Evolutionary conservation across 768 basidiomycete species (phyloP), one percentile per base, ranked within the genome.

Genomic region (Terana coerulea): DNA sequence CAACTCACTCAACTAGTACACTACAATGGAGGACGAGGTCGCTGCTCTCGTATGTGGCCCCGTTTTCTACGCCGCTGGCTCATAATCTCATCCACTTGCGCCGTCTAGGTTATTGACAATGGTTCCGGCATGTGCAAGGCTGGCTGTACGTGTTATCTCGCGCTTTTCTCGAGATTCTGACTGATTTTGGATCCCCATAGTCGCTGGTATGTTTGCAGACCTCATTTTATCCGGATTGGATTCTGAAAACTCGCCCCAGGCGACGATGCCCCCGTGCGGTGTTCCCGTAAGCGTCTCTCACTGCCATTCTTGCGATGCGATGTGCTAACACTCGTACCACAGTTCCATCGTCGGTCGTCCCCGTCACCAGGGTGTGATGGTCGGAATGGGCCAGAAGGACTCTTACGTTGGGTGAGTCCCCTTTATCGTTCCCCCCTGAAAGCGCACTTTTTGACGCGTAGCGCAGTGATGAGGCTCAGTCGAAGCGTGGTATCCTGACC

Each of bases 61-160:
- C n/a, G 29, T 43, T 26, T 34, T 24, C 26, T 24, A 33, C 39
- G 55, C 39, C 53, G 37, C 17, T 43, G 34, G 0, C 35, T 21
- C 10, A 43, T 17, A 25, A 15, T 14, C 25, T 14, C 40, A 47
- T 45, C 54, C 11, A 59, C 34, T 17, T 14, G 45, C 34, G 25
- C 25, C 21, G 42, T 26, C 15, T 58, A 88, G 88, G 88, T 91
- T 72, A 87, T 90, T 68, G 88, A 92, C 73, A 91, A 91, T 71
- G 92, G 91, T 67, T 98, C 95, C 67, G 95, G 95, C 74, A 98
- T 98, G 95, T 98, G 95, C 88, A 98, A 98, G 78, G 95, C 95
- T 83, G 95, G 97, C 75, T 93, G 90, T 91, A 70, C 63, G 88
- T 86, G 33, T 24, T 28, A 45, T 51, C 47, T 46, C 55, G 43